Evolutionary conservation across 108 stramenopile species (phyloP).

Genomic region (Cyclotella baltica): DNA sequence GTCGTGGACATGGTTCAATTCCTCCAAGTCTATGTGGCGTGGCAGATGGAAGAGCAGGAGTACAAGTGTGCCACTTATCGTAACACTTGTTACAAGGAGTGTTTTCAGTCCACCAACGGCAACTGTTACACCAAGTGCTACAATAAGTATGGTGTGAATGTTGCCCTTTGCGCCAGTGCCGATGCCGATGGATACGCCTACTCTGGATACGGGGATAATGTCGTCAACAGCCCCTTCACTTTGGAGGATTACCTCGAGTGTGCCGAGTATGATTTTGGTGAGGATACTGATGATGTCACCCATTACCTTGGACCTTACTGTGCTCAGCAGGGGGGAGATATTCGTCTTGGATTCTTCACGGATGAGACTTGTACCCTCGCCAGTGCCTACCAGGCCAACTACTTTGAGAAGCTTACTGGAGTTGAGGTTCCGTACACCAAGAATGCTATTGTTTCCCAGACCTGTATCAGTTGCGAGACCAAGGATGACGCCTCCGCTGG

Average conservation of each 20-base stretch:
- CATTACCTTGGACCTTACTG: slow-evolving; percentile 91
- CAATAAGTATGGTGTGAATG: slow-evolving; percentile 44
- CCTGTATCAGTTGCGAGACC: slow-evolving; percentile 58
- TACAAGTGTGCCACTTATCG: slow-evolving; percentile 53
- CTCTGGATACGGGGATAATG: slow-evolving; percentile 22
- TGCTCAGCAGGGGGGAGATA: slow-evolving; percentile 81
- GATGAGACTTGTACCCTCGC: slow-evolving; percentile 80
- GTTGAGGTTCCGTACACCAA: slow-evolving; percentile 70
- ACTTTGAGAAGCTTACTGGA: slow-evolving; percentile 44
- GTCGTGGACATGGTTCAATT: slow-evolving; percentile 86
- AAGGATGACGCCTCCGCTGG: slow-evolving; percentile 7
- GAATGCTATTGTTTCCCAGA: slow-evolving; percentile 59
- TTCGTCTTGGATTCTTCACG: slow-evolving; percentile 81
- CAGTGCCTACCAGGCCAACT: slow-evolving; percentile 54
- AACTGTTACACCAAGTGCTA: slow-evolving; percentile 56
- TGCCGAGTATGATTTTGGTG: slow-evolving; percentile 39
- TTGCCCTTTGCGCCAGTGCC: slow-evolving; percentile 27
- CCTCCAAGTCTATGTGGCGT: slow-evolving; percentile 52
- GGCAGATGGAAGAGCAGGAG: slow-evolving; percentile 60
- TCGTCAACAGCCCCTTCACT: slow-evolving; percentile 60
- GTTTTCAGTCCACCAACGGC: slow-evolving; percentile 46
- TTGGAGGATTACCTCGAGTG: slow-evolving; percentile 43
- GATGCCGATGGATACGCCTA: slow-evolving; percentile 40
- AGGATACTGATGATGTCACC: slow-evolving; percentile 43
- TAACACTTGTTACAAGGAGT: slow-evolving; percentile 54